phyloP scores from a whole-genome alignment of 495 filamentous ascomycete species.

The Pseudoneurospora amorphoporcata region DNA sequence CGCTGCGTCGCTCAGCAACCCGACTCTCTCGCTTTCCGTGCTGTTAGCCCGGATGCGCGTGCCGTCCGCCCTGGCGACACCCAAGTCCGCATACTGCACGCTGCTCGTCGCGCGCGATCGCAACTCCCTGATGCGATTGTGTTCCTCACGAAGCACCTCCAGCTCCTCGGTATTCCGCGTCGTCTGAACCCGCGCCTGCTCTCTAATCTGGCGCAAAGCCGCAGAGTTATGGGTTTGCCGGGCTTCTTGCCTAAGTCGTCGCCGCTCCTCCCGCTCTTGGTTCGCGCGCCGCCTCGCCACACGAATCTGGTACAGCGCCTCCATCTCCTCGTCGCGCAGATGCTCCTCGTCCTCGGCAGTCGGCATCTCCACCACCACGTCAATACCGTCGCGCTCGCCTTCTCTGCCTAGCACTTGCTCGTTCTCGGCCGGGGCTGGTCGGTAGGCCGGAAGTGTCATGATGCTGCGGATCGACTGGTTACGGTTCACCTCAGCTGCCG shows the following conservation, averaged over 20 bases:
- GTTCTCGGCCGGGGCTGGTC: conserved; percentile 50
- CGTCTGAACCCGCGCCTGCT: conserved; percentile 28
- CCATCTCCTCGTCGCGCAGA: conserved; percentile 87
- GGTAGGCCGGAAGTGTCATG: conserved; percentile 83
- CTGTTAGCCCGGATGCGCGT: conserved; percentile 75
- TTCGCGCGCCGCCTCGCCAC: conserved; percentile 64
- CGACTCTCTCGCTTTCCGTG: conserved; percentile 62
- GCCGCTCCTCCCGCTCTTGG: conserved; percentile 64
- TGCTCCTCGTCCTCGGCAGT: conserved; percentile 54
- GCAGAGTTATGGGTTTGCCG: conserved; percentile 55
- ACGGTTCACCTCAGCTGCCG: conserved; percentile 52
- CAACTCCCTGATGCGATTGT: conserved; percentile 50
- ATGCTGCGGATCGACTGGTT: conserved; percentile 82
- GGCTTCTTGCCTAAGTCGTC: conserved; percentile 55
- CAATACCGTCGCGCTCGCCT: conserved; percentile 85
- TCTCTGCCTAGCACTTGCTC: conserved; percentile 86
- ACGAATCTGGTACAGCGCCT: conserved; percentile 81
- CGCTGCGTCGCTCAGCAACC: conserved; percentile 62
- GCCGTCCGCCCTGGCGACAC: conserved; percentile 81
- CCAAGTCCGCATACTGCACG: conserved; percentile 78
- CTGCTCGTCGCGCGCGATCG: conserved; percentile 68
- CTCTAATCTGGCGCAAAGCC: conserved; percentile 50
- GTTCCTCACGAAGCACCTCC: conserved; percentile 51
- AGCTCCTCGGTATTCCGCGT: conserved; percentile 23
- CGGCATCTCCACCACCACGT: conserved; percentile 71